Evolutionary conservation across 352 stramenopile species (phyloP), one percentile per base, ranked within the genome.

Genomic region (Pseudoperonospora humuli): DNA sequence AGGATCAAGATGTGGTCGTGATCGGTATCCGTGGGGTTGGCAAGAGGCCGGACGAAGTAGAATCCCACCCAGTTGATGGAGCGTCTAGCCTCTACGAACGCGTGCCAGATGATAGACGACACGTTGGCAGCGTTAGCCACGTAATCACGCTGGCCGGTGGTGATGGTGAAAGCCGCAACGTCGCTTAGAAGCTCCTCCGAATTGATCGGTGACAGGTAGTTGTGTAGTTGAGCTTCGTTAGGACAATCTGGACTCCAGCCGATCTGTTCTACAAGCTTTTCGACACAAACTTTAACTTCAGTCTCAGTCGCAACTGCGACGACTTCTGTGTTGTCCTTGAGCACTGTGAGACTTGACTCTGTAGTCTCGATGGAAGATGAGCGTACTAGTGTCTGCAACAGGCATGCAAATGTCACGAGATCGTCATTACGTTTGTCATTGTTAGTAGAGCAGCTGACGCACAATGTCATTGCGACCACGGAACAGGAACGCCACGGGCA

Each of bases 51-150:
- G 7, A 81, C 60, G 31, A 84, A 86, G 67, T 92, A 92, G 54
- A 92, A 86, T 8, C 79, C 79, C 1, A 64, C 70, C 79, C 79
- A 92, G 61, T 92, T 92, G 42, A 89, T 75, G 7, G 75, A 54
- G 7, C 77, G 76, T 33, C 57, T 34, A 7, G 72, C 79, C 3
- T 72, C 57, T 20, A 67, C 43, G 48, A 92, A 89, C 14, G 79
- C 79, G 41, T 87, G 70, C 79, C 79, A 92, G 60, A 89, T 79
- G 44, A 87, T 84, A 11, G 79, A 67, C 20, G 79, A 71, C 10
- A 87, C 76, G 50, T 92, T 92, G 39, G 79, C 74, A 25, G 74
- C 63, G 49, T 92, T 92, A 29, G 79, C 72, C 20, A 89, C 61
- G 57, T 80, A 84, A 60, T 92, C 79, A 33, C 69, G 71, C 62